Percentiles rank a stretch among this genome's conserved stretches.
These are phyloP conservation scores for Podaxis pistillaris DNA, from an alignment of 768 basidiomycete species.

Conservation along the genomic window DNA sequence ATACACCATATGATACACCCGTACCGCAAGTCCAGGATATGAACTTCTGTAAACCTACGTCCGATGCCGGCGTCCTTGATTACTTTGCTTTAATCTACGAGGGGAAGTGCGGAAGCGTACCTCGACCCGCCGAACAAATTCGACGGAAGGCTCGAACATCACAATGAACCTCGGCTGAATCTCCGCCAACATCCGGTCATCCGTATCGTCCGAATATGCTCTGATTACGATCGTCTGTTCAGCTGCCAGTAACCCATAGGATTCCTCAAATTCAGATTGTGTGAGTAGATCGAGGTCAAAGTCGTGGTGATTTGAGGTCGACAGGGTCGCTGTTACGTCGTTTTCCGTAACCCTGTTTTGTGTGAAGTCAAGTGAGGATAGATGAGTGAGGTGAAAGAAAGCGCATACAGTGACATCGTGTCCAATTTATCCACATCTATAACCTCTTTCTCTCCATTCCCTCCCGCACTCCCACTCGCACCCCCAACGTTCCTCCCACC, in stretches of 20 bases:
- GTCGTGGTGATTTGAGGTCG: constrained; percentile 19
- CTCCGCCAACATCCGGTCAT: constrained; percentile 86
- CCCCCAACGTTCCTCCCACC: constrained; percentile 17
- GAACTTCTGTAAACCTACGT: constrained; percentile 81
- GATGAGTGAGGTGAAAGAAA: background rate
- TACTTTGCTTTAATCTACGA: background rate
- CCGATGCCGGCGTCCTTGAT: no score
- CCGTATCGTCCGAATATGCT: constrained; percentile 88
- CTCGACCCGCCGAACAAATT: constrained; percentile 91
- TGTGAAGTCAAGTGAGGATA: background rate
- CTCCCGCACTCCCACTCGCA: constrained; percentile 7
- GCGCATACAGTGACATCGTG: constrained; percentile 24
- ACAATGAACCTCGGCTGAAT: constrained; percentile 89
- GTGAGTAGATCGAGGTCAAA: constrained; percentile 29
- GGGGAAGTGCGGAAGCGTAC: constrained; percentile 36
- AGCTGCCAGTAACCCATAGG: constrained; percentile 77
- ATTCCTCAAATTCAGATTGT: constrained; percentile 60
- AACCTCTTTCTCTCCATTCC: constrained; percentile 19
- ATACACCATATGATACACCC: constrained; percentile 97
- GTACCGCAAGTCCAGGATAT: constrained; percentile 76
- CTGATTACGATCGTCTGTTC: constrained; percentile 84
- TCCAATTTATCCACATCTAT: constrained; percentile 46
- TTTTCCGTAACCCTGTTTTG: background rate
- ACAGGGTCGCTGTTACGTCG: constrained; percentile 4
- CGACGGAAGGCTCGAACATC: constrained; percentile 93